Conservation (phyloP, 805 yeast species). For the Lachancea fermentati region DNA sequence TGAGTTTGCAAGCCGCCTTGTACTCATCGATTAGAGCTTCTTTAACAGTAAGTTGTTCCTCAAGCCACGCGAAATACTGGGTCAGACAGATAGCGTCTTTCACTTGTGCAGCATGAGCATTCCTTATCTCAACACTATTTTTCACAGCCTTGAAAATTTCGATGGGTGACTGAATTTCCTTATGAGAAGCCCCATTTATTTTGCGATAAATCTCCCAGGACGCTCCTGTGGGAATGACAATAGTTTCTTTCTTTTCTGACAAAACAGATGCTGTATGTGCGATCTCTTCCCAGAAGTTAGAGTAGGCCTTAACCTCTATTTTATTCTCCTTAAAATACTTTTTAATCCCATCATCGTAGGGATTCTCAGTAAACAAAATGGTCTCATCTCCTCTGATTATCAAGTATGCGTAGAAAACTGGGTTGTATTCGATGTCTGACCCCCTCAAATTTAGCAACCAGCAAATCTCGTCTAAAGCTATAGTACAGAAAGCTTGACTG, state of each 20-base stretch:
- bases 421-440: constrained; percentile 75
- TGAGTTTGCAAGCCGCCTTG: constrained; percentile 57
- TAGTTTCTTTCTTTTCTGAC: constrained; percentile 24
- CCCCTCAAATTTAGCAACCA: constrained; percentile 87
- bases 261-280: constrained; percentile 14
- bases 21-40: constrained; percentile 52
- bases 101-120: constrained; percentile 69
- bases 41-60: constrained; percentile 43
- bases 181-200: constrained; percentile 37
- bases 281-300: constrained; percentile 44
- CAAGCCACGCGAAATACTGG: constrained; percentile 79
- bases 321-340: constrained; percentile 39
- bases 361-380: constrained; percentile 48
- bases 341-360: constrained; percentile 35
- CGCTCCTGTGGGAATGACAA: constrained; percentile 50
- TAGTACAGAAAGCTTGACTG: constrained; percentile 48
- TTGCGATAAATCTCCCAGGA: constrained; percentile 65
- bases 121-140: constrained; percentile 63
- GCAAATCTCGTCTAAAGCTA: constrained; percentile 84
- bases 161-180: constrained; percentile 52
- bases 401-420: constrained; percentile 71
- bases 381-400: constrained; percentile 42
- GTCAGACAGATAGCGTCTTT: constrained; percentile 78
- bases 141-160: constrained; percentile 69
- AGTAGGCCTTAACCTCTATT: constrained; percentile 50